Evolutionary conservation across 2,329 filamentous ascomycete genomes (phyloP), one percentile per base, ranked within the genome.

Genomic region (Colletotrichum chrysophilum): DNA sequence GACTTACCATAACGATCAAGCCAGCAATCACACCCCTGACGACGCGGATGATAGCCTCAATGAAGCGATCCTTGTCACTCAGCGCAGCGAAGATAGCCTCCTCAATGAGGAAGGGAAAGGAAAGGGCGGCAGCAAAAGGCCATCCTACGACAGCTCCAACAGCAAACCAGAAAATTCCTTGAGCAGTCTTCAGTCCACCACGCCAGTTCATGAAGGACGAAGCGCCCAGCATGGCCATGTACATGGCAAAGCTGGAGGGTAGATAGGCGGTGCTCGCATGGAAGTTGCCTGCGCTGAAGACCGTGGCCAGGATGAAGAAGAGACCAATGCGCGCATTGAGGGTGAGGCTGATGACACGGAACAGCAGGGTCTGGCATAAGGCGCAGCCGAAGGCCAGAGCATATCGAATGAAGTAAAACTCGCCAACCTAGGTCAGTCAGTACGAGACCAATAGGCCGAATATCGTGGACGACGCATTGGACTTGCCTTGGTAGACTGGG

Each of bases 201-300:
- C 91, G 91, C 93, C 95, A 97, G 84, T 98, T 95, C 91, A 99
- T 94, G 84, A 98, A 99, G 1, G 95, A 92, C 2, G 96, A 91
- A 71, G 96, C 91, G 13, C 96, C 97, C 9, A 98, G 88, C 89
- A 97, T 97, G 16, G 92, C 93, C 75, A 93, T 94, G 83, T 97
- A 98, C 97, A 99, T 99, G 81, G 97, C 94, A 82, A 99, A 99
- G 84, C 94, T 98, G 10, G 96, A 98, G 0, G 97, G 97, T 7
- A 99, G 88, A 81, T 95, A 98, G 7, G 96, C 93, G 2, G 94
- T 91, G 73, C 95, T 95, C 6, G 97, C 94, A 84, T 98, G 95
- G 82, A 98, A 98, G 89, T 98, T 97, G 58, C 97, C 97, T 0
- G 97, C 95, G 77, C 94, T 97, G 74, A 93, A 92, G 66, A 95